A percentile compares a stretch with the other conserved stretches of the same genome.
phyloP scores from a whole-genome alignment of 345 rosid species.

The Hibiscus trionum region DNA sequence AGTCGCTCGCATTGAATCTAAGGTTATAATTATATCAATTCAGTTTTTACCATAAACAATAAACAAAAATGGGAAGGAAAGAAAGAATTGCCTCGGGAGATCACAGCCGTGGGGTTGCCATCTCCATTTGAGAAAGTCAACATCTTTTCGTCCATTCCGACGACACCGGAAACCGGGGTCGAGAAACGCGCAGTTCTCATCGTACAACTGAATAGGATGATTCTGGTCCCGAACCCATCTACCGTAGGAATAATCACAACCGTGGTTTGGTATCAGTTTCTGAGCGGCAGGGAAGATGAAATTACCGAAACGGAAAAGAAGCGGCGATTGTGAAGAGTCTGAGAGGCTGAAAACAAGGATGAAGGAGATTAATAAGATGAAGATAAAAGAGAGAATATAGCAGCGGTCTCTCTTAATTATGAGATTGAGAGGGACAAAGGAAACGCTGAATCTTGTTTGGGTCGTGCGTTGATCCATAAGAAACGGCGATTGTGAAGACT shows the following conservation, averaged over 20 bases:
- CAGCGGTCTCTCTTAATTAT: constrained; percentile 29
- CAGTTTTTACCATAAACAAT: neutral
- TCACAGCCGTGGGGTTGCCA: constrained; percentile 83
- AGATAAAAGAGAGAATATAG: constrained; percentile 20
- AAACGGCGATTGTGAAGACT: neutral
- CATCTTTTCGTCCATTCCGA: constrained; percentile 52
- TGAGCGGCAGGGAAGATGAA: constrained; percentile 7
- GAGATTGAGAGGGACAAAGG: constrained; percentile 17
- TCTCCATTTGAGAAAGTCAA: constrained; percentile 62
- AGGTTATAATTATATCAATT: neutral
- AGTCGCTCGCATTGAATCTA: constrained; percentile 68
- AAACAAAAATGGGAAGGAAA: neutral
- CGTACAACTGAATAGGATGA: constrained; percentile 24
- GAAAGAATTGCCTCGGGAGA: constrained; percentile 54
- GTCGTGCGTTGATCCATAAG: constrained; percentile 27
- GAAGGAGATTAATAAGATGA: constrained; percentile 28
- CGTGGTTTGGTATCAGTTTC: neutral
- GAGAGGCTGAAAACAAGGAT: constrained; percentile 18
- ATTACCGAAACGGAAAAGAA: constrained; percentile 21
- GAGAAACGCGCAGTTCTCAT: constrained; percentile 68
- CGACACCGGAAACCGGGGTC: constrained; percentile 73
- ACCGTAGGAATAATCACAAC: constrained; percentile 60
- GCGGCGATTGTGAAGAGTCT: constrained; percentile 5
- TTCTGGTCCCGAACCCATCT: constrained; percentile 53
- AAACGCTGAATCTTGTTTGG: constrained; percentile 1